Base-by-base conservation (phyloP, 495 filamentous ascomycete genomes). In the Platismatia glauca region DNA sequence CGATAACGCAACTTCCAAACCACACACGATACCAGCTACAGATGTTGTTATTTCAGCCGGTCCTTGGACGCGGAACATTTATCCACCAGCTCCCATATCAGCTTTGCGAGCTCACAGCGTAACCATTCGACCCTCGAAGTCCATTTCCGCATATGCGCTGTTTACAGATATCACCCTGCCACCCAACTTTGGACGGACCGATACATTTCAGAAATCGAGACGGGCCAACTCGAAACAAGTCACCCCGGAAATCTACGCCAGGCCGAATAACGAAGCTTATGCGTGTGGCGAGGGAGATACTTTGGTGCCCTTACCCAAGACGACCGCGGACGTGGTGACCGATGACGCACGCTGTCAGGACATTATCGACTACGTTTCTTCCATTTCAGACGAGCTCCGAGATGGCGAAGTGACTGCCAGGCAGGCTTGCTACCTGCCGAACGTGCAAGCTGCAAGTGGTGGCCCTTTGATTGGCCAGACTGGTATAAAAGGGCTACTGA, bases 381-480 rank as follows among this genome's bases (percentile, higher is more conserved):
- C 82, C 62, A 85, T 97, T 62, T 91, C 87, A 9, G 86, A 91
- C 57, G 80, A 86, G 41, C 78, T 98, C 58, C 81, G 84, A 11
- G 78, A 87, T 59, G 92, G 95, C 1, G 83, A 90, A 57, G 79
- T 98, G 55, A 84, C 82, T n/a, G 81, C 82, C 35, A 84, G 86
- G 60, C 94, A 97, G 75, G 94, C 94, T 24, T 98, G 94, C 74
- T 98, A 98, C 71, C 76, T 98, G 37, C 94, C 94, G n/a, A 84
- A 83, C 68, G 86, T 85, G 33, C 79, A 79, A 64, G 80, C 79
- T 55, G 78, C 82, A 1, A 82, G 83, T 39, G 82, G 82, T 35
- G 87, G 86, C 3, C 94, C 94, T 37, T 73, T 97, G 35, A 81
- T 97, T 38, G 94, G 90, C 1, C 75, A 82, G 64, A 90, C 91